Evolutionary conservation across 805 yeast species (phyloP).

Genomic region (Kuraishia floccosa): DNA sequence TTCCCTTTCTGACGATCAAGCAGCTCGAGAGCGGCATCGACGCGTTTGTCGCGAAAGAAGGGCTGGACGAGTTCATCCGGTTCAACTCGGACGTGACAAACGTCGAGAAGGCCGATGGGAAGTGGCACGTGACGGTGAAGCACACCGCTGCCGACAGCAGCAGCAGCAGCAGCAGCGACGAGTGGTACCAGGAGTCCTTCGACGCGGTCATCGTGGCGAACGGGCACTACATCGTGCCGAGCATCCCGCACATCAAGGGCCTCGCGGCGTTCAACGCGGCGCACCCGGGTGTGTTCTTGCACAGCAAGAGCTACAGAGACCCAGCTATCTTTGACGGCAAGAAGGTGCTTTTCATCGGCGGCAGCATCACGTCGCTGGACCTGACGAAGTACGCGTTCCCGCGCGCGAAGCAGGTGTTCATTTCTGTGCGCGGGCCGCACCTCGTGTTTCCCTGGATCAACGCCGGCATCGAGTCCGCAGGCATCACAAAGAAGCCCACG

Average conservation of each 20-base stretch:
- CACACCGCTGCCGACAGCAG: constrained; percentile 7
- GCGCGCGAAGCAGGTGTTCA: constrained; percentile 8
- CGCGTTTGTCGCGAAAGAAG: constrained; percentile 3
- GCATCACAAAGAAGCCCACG: constrained; percentile 13
- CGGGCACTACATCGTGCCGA: constrained; percentile 31
- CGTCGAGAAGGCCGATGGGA: constrained; percentile 3
- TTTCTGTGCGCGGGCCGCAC: constrained; percentile 16
- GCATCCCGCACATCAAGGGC: constrained; percentile 25
- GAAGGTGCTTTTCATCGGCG: constrained; percentile 10
- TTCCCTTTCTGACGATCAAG: background rate
- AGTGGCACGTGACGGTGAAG: constrained; percentile 8
- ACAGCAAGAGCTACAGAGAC: constrained; percentile 25
- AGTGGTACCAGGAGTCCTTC: constrained; percentile 20
- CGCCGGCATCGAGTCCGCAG: constrained; percentile 16
- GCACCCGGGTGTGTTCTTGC: constrained; percentile 16
- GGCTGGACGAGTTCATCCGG: background rate
- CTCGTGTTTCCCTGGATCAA: constrained; percentile 17
- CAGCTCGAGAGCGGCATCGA: constrained; percentile 6
- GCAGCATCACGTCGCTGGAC: constrained; percentile 16
- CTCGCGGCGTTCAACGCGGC: constrained; percentile 20
- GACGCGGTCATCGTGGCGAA: constrained; percentile 29
- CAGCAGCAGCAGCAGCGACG: no score
- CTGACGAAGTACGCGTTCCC: constrained; percentile 15
- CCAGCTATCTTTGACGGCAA: constrained; percentile 19
- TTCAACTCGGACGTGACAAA: constrained; percentile 3